phyloP scores from a whole-genome alignment of 2,329 filamentous ascomycete genomes.

The Penicillium sp. region DNA sequence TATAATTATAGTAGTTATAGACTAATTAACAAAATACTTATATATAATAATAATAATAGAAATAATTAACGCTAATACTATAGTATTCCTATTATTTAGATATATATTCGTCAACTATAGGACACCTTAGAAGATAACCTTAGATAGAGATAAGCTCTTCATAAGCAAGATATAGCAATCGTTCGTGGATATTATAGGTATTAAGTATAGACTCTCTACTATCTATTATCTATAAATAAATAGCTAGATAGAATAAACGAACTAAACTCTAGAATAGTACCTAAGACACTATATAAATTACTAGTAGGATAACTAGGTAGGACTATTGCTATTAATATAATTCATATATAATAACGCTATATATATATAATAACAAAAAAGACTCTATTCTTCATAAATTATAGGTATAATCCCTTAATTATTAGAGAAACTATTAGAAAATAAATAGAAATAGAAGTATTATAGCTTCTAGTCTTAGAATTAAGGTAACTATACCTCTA shows the following conservation, averaged over 20 bases:
- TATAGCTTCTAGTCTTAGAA: background rate
- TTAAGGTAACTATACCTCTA: background rate
- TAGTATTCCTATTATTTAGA: background rate
- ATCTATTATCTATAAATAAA: background rate
- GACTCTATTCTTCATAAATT: background rate
- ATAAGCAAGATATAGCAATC: background rate
- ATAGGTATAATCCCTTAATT: background rate
- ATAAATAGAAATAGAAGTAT: background rate
- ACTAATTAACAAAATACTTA: slow-evolving; percentile 1
- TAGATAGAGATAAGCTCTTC: slow-evolving; percentile 1
- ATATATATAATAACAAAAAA: background rate
- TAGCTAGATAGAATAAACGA: background rate
- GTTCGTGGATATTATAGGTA: background rate
- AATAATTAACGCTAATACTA: background rate
- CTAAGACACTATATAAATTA: background rate
- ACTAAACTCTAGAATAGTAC: background rate
- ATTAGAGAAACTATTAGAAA: background rate
- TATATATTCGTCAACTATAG: background rate
- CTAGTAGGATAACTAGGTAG: slow-evolving; percentile 1
- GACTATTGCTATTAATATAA: background rate
- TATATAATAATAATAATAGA: background rate
- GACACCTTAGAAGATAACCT: background rate
- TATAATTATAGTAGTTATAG: slow-evolving; percentile 1
- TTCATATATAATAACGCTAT: slow-evolving; percentile 3
- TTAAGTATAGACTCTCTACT: background rate